phyloP scores from a whole-genome alignment of 768 basidiomycete species.

The Suillus paluster region DNA sequence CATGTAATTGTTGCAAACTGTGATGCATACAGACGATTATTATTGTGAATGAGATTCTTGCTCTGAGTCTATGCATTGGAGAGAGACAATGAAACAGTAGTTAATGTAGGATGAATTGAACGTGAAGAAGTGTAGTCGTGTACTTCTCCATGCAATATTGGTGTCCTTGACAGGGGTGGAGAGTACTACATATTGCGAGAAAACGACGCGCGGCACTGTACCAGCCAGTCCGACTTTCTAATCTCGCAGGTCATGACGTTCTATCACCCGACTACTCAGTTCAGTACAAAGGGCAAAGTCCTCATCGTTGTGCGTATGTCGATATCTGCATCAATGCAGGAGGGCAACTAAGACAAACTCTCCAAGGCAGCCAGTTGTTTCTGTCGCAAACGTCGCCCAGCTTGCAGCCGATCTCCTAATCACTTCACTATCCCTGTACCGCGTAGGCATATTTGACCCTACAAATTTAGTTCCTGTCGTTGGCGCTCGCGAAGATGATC shows the following conservation, averaged over 20 bases:
- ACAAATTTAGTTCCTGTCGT: constrained; percentile 70
- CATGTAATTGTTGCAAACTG: too few relatives aligned
- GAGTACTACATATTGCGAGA: too few relatives aligned
- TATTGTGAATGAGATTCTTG: too few relatives aligned
- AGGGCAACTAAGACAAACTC: constrained; percentile 8
- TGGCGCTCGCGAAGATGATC: constrained; percentile 68
- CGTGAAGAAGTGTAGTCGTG: too few relatives aligned
- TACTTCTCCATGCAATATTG: too few relatives aligned
- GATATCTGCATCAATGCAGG: neutral
- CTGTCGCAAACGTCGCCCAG: constrained; percentile 82
- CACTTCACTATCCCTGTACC: constrained; percentile 60
- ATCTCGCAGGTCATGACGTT: constrained; percentile 29
- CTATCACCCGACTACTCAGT: constrained; percentile 29
- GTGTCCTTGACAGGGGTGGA: neutral
- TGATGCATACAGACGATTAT: too few relatives aligned
- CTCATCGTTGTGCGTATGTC: constrained; percentile 33
- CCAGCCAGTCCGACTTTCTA: neutral
- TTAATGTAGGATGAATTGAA: too few relatives aligned
- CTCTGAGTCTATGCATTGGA: too few relatives aligned
- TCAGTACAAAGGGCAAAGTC: constrained; percentile 32
- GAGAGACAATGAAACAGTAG: too few relatives aligned
- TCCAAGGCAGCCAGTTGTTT: constrained; percentile 65
- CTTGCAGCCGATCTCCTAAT: constrained; percentile 78
- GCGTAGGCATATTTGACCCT: constrained; percentile 67
- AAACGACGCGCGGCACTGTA: neutral